phyloP scores from a whole-genome alignment of 2,329 filamentous ascomycete genomes.

The Fusarium clavum region DNA sequence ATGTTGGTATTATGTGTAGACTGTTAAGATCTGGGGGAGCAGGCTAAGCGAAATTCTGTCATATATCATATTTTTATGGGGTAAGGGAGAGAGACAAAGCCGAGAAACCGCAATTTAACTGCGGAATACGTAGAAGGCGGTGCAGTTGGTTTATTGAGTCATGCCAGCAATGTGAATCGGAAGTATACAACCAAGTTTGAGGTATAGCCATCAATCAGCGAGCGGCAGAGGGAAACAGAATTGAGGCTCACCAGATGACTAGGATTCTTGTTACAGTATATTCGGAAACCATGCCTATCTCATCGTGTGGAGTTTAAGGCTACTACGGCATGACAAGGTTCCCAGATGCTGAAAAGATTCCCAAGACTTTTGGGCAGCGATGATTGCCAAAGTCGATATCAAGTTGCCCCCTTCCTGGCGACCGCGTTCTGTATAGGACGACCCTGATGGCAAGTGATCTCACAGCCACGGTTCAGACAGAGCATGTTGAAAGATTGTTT shows the following conservation, averaged over 20 bases:
- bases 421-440: background rate
- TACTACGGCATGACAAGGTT: background rate
- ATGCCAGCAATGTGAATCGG: slow-evolving; percentile 9
- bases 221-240: background rate
- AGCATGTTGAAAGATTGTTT: background rate
- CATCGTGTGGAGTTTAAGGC: slow-evolving; percentile 11
- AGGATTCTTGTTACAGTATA: background rate
- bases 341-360: background rate
- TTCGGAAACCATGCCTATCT: slow-evolving; percentile 19
- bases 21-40: slow-evolving; percentile 25
- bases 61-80: slow-evolving; percentile 33
- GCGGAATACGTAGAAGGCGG: slow-evolving; percentile 14
- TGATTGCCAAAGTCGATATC: background rate
- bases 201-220: background rate
- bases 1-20: slow-evolving; percentile 23
- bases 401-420: background rate
- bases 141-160: slow-evolving; percentile 11
- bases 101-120: slow-evolving; percentile 4
- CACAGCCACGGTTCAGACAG: slow-evolving; percentile 3
- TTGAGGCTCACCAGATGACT: background rate
- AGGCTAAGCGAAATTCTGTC: slow-evolving; percentile 16
- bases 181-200: background rate
- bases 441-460: slow-evolving; percentile 24
- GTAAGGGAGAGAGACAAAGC: slow-evolving; percentile 14
- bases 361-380: slow-evolving; percentile 3